Evolutionary conservation across 345 rosid genomes (phyloP).

Genomic region (Kandelia obovata): DNA sequence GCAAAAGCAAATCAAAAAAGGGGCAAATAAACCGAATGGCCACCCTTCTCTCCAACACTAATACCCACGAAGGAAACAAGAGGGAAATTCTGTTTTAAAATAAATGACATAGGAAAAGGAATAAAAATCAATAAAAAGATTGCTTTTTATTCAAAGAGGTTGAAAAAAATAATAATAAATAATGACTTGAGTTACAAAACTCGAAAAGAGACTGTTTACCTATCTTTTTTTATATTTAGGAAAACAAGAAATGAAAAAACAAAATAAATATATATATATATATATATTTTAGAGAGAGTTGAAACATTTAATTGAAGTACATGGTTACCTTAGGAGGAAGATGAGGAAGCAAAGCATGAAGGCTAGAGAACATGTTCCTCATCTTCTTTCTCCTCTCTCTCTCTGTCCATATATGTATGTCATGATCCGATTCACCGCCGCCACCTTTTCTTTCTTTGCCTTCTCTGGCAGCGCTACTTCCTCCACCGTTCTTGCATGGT

Average conservation of each 20-base stretch:
- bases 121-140: background rate
- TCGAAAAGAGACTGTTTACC: background rate
- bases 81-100: background rate
- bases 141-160: background rate
- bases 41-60: constrained; percentile 4
- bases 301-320: background rate
- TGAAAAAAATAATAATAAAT: background rate
- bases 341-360: constrained; percentile 74
- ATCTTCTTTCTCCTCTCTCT: constrained; percentile 81
- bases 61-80: constrained; percentile 8
- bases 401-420: constrained; percentile 67
- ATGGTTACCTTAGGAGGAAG: constrained; percentile 64
- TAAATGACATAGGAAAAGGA: background rate
- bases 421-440: constrained; percentile 41
- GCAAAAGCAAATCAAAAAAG: constrained; percentile 3
- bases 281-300: no score
- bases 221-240: background rate
- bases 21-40: background rate
- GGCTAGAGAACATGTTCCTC: constrained; percentile 65
- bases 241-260: background rate
- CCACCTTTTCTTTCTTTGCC: constrained; percentile 18
- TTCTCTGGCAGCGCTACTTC: constrained; percentile 6
- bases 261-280: background rate
- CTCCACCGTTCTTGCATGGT: background rate
- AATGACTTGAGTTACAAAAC: constrained; percentile 3